Base-by-base conservation (phyloP, 805 yeast genomes). In the Wickerhamiella hasegawae region DNA sequence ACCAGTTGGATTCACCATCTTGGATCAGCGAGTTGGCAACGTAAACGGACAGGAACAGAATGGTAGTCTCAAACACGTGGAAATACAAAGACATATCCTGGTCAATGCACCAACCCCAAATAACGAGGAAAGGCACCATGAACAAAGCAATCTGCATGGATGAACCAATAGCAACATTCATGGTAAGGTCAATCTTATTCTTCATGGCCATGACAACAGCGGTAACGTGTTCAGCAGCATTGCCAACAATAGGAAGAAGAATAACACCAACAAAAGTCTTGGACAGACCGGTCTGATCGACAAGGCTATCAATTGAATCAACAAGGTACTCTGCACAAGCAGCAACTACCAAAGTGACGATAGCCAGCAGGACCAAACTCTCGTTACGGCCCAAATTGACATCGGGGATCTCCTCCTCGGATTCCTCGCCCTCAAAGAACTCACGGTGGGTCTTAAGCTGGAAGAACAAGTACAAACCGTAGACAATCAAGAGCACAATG, bases 161-260 rank as follows among this genome's bases (percentile, higher is more conserved):
- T 1, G 94, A 80, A 16, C 98, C 98, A 40, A 90, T 76, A 2
- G 98, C 97, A 32, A 90, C 97, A 39, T 95, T 94, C 46, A 90
- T 70, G 11, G 98, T 96, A 40, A 90, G 68, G 55, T 90, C 97
- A 95, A 90, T 90, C 60, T 90, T 90, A 58, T 90, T 82, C 60
- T 84, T 2, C 68, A 75, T 72, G 17, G 98, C 97, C 33, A 90
- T 97, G 42, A 83, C 69, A 25, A 90, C 78, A 3, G 97, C 94
- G 15, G 98, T 90, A 35, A 83, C 97, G 57, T 90, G 98, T 58
- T 90, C 98, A 10, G 97, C 97, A 3, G 98, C 98, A 51, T 90
- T 90, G 38, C 97, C 98, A 19, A 90, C 97, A 43, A 90, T 87
- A 28, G 98, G 98, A 42, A 90, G 77, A 31, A 90, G 73, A 46